A percentile compares a stretch with the other conserved stretches of the same genome.
Conservation (phyloP, 2,329 filamentous ascomycete species). For the Botrytis fabae region DNA sequence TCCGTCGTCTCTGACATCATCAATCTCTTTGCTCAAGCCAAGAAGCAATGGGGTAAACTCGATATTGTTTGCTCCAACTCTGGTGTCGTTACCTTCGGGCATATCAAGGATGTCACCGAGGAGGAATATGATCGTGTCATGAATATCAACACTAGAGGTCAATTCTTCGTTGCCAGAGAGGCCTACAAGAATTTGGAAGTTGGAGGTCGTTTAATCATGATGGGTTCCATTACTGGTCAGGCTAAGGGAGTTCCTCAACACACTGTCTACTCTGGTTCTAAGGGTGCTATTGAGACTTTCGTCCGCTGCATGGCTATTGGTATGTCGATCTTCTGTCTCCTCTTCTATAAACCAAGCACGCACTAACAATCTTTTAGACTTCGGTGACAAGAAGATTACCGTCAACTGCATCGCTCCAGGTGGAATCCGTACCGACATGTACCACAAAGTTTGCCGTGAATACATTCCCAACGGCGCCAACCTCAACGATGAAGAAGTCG, state of each 20-base stretch:
- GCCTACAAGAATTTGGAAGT: slow-evolving; percentile 70
- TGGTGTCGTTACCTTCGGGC: slow-evolving; percentile 55
- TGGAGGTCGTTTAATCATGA: slow-evolving; percentile 72
- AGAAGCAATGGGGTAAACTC: slow-evolving; percentile 38
- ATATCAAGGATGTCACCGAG: slow-evolving; percentile 37
- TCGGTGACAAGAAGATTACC: slow-evolving; percentile 63
- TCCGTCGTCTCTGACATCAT: slow-evolving; percentile 46
- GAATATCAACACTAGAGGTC: slow-evolving; percentile 62
- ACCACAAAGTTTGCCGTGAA: slow-evolving; percentile 64
- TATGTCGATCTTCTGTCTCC: slow-evolving; percentile 41
- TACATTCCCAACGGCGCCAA: slow-evolving; percentile 60
- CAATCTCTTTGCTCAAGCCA: slow-evolving; percentile 35
- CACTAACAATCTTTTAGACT: slow-evolving; percentile 58
- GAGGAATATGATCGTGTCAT: slow-evolving; percentile 51
- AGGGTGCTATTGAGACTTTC: slow-evolving; percentile 76
- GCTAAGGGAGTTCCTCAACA: slow-evolving; percentile 69
- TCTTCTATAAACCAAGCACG: slow-evolving; percentile 49
- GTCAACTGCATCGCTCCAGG: slow-evolving; percentile 69
- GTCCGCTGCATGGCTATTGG: slow-evolving; percentile 71
- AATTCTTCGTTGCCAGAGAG: slow-evolving; percentile 77
- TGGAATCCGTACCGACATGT: slow-evolving; percentile 68
- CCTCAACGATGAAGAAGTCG: slow-evolving; percentile 57
- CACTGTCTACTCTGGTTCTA: slow-evolving; percentile 71
- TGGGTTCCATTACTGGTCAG: slow-evolving; percentile 69
- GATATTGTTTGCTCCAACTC: slow-evolving; percentile 41